These are phyloP conservation scores for Penicillium brasilianum DNA, from an alignment of 2,329 filamentous ascomycete genomes.

Conservation along the genomic window DNA sequence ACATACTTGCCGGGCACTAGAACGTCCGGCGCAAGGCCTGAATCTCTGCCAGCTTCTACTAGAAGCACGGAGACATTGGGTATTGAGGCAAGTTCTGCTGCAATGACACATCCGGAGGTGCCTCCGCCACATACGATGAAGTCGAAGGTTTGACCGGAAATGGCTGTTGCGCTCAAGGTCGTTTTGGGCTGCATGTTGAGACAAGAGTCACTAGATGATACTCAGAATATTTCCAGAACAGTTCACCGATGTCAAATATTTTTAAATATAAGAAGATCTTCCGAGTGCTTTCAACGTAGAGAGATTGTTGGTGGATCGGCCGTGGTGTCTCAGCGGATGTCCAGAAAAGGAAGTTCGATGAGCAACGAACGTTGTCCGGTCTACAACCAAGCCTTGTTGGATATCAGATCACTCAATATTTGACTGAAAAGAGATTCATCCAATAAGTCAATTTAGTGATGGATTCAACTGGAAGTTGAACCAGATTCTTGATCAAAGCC, in stretches of 20 bases:
- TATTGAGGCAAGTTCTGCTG: background rate
- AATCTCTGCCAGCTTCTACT: slow-evolving; percentile 12
- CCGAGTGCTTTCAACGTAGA: background rate
- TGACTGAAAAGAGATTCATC: too few relatives aligned
- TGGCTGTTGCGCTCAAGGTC: background rate
- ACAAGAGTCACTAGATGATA: background rate
- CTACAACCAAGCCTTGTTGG: too few relatives aligned
- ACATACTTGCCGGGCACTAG: slow-evolving; percentile 13
- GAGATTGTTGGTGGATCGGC: background rate
- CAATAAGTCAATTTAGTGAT: too few relatives aligned
- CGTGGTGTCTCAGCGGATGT: background rate
- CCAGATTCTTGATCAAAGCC: too few relatives aligned
- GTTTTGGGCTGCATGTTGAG: slow-evolving; percentile 2
- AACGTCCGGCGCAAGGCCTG: slow-evolving; percentile 5
- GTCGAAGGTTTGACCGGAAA: slow-evolving; percentile 8
- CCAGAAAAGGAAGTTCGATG: slow-evolving; percentile 9
- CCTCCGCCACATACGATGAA: slow-evolving; percentile 12
- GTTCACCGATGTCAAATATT: too few relatives aligned
- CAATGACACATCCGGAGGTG: slow-evolving; percentile 10
- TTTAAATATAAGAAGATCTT: background rate
- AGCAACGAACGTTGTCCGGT: background rate
- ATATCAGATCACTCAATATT: too few relatives aligned
- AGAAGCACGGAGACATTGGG: slow-evolving; percentile 10
- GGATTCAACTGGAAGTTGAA: too few relatives aligned
- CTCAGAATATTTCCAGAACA: too few relatives aligned